Conservation (phyloP, 306 rosid species). For the Dicorynia guianensis region DNA sequence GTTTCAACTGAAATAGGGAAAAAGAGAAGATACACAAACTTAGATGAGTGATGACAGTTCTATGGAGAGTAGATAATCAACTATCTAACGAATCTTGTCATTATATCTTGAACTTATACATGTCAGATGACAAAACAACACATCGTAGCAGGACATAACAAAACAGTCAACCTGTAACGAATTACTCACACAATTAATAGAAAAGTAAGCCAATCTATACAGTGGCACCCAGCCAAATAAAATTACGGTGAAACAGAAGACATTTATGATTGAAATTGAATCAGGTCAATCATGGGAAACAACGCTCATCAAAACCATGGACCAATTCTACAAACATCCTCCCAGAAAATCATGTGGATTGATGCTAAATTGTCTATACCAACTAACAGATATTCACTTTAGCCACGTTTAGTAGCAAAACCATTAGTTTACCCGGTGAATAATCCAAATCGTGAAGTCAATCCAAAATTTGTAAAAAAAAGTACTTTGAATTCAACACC, state of each 20-base stretch:
- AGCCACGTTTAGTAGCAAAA: too few species aligned
- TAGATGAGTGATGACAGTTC: too few species aligned
- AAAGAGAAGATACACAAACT: too few species aligned
- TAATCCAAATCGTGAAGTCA: neutral
- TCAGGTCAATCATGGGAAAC: neutral
- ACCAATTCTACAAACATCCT: neutral
- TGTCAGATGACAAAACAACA: neutral
- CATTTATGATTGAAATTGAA: neutral
- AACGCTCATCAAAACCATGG: neutral
- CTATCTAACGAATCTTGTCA: too few species aligned
- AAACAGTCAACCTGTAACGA: neutral
- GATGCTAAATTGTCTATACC: neutral
- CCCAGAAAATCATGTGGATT: neutral
- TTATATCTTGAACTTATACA: too few species aligned
- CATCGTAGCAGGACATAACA: neutral
- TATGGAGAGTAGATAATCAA: too few species aligned
- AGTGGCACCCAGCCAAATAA: neutral
- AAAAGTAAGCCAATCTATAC: neutral
- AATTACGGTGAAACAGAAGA: neutral
- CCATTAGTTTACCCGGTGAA: neutral
- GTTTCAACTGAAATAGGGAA: neutral
- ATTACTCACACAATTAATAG: neutral
- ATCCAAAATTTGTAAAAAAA: neutral
- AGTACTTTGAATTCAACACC: neutral
- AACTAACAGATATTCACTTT: neutral